Base-by-base conservation (phyloP, 768 basidiomycete species). In the Mrakia blollopis region DNA sequence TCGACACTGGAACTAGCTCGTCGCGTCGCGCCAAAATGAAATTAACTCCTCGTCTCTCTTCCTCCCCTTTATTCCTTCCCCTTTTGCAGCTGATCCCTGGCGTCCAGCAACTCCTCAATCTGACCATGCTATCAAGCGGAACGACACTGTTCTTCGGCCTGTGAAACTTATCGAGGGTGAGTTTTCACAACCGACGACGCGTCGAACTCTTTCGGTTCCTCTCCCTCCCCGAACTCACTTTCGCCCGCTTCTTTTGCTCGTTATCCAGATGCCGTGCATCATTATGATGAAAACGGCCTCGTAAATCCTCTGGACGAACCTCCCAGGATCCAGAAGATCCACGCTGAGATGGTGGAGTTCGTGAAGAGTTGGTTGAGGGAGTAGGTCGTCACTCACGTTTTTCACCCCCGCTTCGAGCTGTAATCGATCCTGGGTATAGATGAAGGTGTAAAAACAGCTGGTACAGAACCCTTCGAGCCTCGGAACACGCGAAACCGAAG, bases 11-110 rank as follows among this genome's bases (percentile, higher is more conserved):
- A 41, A 71, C 23, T 21, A 37, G 23, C 13, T 32, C 62, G 62
- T 37, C 62, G 11, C 30, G 30, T 32, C 35, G n/a, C 60, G 54
- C 16, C n/a, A n/a, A 61, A 61, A 14, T 32, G 16, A 10, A 21
- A 5, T 16, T 63, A 13, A 63, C 62, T 32, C 62, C 30, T 47
- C 23, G n/a, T n/a, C 21, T 32, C 41, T 37, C 73, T 7, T 52
- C 16, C n/a, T 50, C 28, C 73, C 10, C 39, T 44, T 3, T 47
- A 32, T 25, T 30, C 54, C 39, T 67, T n/a, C 50, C 23, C 21
- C n/a, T n/a, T n/a, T n/a, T 18, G 3, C 78, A 92, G 92, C 91
- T 44, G 94, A 96, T 84, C 93, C 94, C 23, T 97, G 94, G 94
- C 87, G 91, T 75, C 92, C 93, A 0, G 89, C 89, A 80, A 84